A percentile compares a stretch with the other conserved stretches of the same genome.
Conservation (phyloP, 176 grass and related monocot genomes). For the Echinochloa phyllopogon region DNA sequence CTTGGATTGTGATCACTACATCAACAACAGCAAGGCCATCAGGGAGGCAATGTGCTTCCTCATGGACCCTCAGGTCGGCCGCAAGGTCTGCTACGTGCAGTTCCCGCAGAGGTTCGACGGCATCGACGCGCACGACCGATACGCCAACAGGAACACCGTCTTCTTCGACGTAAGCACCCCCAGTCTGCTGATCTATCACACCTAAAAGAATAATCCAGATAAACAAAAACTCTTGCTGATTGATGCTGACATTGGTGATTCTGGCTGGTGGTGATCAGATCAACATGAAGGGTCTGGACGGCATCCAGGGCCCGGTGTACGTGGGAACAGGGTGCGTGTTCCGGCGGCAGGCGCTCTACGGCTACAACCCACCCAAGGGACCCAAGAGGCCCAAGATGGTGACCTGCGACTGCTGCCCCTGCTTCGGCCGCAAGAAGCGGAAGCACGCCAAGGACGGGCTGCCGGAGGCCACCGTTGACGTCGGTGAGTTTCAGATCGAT, state of each 20-base stretch:
- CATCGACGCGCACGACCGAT: slow-evolving; percentile 87
- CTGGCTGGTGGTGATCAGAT: slow-evolving; percentile 53
- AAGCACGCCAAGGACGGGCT: slow-evolving; percentile 71
- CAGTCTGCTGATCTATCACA: too few species aligned
- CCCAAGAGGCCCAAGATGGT: slow-evolving; percentile 97
- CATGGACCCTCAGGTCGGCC: slow-evolving; percentile 93
- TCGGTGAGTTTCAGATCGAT: slow-evolving; percentile 49
- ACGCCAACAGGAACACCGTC: slow-evolving; percentile 96
- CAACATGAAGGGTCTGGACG: slow-evolving; percentile 98
- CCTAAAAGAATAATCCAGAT: too few species aligned
- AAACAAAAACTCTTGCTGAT: too few species aligned
- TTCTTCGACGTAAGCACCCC: slow-evolving; percentile 85
- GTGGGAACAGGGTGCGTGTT: slow-evolving; percentile 97
- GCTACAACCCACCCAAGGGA: slow-evolving; percentile 94
- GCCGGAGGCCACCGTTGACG: slow-evolving; percentile 52
- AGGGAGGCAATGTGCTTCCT: slow-evolving; percentile 97
- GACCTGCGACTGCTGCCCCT: slow-evolving; percentile 94
- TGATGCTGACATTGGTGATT: slow-evolving; percentile 1
- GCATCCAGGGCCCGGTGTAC: slow-evolving; percentile 94
- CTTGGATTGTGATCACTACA: slow-evolving; percentile 97
- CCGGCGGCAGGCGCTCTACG: slow-evolving; percentile 91
- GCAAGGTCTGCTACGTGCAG: slow-evolving; percentile 91
- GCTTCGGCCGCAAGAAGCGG: slow-evolving; percentile 91
- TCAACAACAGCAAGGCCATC: slow-evolving; percentile 99
- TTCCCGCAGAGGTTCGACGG: slow-evolving; percentile 99